Conservation (phyloP, 2,329 filamentous ascomycete species). For the Neonectria faginata region DNA sequence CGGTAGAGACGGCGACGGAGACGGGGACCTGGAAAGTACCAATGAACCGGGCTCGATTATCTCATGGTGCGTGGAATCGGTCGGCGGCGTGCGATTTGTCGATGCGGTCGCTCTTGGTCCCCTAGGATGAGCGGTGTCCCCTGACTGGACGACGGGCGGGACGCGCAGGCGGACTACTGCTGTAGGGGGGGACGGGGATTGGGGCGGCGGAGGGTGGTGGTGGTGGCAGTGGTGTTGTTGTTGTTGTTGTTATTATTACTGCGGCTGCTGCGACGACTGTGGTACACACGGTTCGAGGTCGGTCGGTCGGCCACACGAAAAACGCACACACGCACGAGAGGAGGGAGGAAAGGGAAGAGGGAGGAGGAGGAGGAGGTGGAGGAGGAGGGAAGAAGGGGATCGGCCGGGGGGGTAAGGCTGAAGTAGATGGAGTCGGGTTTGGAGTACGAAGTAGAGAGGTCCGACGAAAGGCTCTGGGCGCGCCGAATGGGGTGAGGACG, state of each 20-base stretch:
- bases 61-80: slow-evolving; percentile 56
- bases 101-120: slow-evolving; percentile 46
- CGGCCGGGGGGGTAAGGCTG: slow-evolving; percentile 37
- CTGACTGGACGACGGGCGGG: slow-evolving; percentile 41
- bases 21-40: slow-evolving; percentile 45
- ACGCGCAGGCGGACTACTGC: slow-evolving; percentile 39
- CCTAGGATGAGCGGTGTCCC: slow-evolving; percentile 38
- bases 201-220: slow-evolving; percentile 33
- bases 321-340: slow-evolving; percentile 26
- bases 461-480: slow-evolving; percentile 33
- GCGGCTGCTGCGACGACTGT: slow-evolving; percentile 41
- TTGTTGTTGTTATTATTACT: slow-evolving; percentile 41
- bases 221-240: slow-evolving; percentile 36
- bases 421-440: slow-evolving; percentile 8
- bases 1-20: slow-evolving; percentile 24
- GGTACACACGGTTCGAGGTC: slow-evolving; percentile 39
- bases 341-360: slow-evolving; percentile 21
- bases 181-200: slow-evolving; percentile 41
- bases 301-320: slow-evolving; percentile 28
- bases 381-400: slow-evolving; percentile 20
- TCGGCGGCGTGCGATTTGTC: slow-evolving; percentile 50
- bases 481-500: slow-evolving; percentile 43
- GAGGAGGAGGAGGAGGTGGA: neutral
- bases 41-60: slow-evolving; percentile 54
- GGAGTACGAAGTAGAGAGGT: slow-evolving; percentile 20